Evolutionary conservation across 2,329 filamentous ascomycete genomes (phyloP), one percentile per base, ranked within the genome.

Genomic region (Verticillium isaacii): DNA sequence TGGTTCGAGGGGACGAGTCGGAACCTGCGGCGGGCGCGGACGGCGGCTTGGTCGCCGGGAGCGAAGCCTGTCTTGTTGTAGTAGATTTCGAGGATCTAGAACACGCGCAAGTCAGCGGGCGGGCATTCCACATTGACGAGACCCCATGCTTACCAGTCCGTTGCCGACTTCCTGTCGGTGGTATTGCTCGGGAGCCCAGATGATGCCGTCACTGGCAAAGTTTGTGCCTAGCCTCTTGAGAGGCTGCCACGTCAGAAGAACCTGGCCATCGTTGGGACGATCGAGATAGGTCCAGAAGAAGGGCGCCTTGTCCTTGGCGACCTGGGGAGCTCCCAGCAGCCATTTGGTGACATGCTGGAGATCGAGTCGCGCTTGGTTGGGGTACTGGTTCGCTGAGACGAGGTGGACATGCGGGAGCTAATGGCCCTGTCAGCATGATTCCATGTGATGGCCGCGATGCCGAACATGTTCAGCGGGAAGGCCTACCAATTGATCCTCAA

Each of bases 261-360:
- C 85, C 9, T 89, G 89, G 61, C 93, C 93, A 75, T 96, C 92
- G 59, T 83, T 83, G 12, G 94, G 94, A 60, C 87, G 85, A 69
- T 95, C 88, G 61, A 98, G 85, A 74, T 94, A 97, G 56, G 90
- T 93, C 94, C 94, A 99, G 77, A 89, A 91, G 83, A 99, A 93
- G 2, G 94, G 87, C 57, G 93, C 89, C 66, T 88, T 82, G 71
- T 96, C 90, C 74, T 92, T 91, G 68, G 93, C 90, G 65, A 97
- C 90, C 71, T 91, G 89, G 9, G 93, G 92, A 45, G 93, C 93
- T 70, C 88, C 86, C 71, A 93, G 82, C 64, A 98, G 85, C 83
- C 92, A 94, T 70, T 91, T 89, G 64, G 92, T 89, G 32, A 94
- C 91, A 66, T 93, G 90, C 62, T 90, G 85, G 34, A 91, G 81